Conservation (phyloP, 495 filamentous ascomycete species). For the Aspergillus biplanus region DNA sequence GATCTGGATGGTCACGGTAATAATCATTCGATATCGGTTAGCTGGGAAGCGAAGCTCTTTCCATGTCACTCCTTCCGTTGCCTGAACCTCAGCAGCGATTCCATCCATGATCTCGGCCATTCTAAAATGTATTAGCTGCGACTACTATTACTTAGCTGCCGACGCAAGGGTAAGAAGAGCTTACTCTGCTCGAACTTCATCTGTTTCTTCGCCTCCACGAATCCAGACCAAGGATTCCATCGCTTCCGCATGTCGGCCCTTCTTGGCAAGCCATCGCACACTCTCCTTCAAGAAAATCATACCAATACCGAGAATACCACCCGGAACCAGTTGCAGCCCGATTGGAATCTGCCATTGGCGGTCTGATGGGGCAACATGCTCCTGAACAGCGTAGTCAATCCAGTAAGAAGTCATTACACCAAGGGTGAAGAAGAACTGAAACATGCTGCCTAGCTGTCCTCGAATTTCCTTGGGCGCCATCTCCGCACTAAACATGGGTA, state of each 20-base stretch:
- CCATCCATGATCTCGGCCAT: conserved; percentile 49
- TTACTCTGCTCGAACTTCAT: conserved; percentile 16
- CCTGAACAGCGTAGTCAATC: conserved; percentile 53
- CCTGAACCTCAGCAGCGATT: conserved; percentile 44
- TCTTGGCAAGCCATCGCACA: conserved; percentile 55
- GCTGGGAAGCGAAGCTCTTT: conserved; percentile 47
- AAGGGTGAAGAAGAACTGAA: conserved; percentile 52
- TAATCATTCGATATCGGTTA: conserved; percentile 45
- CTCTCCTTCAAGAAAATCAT: conserved; percentile 52
- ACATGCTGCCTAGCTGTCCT: conserved; percentile 51
- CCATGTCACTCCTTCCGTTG: conserved; percentile 48
- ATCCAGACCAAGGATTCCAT: conserved; percentile 52
- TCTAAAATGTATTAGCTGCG: conserved; percentile 21
- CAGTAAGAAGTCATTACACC: conserved; percentile 57
- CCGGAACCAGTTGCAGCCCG: conserved; percentile 53
- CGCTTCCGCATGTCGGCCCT: conserved; percentile 53
- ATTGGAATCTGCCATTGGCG: conserved; percentile 60
- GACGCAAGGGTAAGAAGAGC: background rate
- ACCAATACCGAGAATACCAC: conserved; percentile 47
- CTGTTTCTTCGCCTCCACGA: conserved; percentile 44
- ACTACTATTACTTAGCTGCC: background rate
- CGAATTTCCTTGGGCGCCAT: conserved; percentile 58
- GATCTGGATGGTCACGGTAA: conserved; percentile 41
- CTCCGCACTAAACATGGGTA: conserved; percentile 58
- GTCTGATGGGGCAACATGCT: conserved; percentile 35